phyloP scores from a whole-genome alignment of 495 filamentous ascomycete species.

The Rhizodiscina lignyota region DNA sequence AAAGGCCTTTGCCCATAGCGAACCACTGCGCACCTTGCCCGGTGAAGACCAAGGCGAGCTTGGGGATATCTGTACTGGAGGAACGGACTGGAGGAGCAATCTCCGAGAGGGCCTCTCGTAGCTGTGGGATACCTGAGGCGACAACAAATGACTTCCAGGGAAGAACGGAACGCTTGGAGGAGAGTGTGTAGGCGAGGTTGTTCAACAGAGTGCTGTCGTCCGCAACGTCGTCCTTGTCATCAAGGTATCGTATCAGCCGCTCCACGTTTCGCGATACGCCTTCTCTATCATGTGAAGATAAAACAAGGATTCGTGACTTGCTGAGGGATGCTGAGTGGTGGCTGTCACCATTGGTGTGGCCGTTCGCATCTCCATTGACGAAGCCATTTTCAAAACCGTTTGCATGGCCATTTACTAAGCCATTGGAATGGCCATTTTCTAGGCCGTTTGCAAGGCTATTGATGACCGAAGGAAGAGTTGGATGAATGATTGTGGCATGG shows the following conservation, averaged over 20 bases:
- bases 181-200: constrained; percentile 9
- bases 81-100: constrained; percentile 2
- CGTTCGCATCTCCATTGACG: too few species aligned
- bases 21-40: constrained; percentile 31
- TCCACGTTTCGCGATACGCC: background rate
- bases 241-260: background rate
- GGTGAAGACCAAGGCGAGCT: constrained; percentile 21
- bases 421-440: too few species aligned
- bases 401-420: too few species aligned
- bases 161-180: constrained; percentile 8
- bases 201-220: too few species aligned
- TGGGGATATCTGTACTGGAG: constrained; percentile 2
- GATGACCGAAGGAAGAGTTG: too few species aligned
- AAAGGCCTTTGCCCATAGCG: constrained; percentile 26
- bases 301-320: background rate
- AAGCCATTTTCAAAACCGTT: too few species aligned
- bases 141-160: constrained; percentile 7
- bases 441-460: too few species aligned
- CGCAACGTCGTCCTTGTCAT: background rate
- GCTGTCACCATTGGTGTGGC: background rate
- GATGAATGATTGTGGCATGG: background rate
- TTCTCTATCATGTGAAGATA: background rate
- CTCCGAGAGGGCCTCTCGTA: constrained; percentile 1
- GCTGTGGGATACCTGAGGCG: background rate
- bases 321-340: background rate